phyloP scores from a whole-genome alignment of 2,329 filamentous ascomycete species.

The Zymoseptoria ardabiliae region DNA sequence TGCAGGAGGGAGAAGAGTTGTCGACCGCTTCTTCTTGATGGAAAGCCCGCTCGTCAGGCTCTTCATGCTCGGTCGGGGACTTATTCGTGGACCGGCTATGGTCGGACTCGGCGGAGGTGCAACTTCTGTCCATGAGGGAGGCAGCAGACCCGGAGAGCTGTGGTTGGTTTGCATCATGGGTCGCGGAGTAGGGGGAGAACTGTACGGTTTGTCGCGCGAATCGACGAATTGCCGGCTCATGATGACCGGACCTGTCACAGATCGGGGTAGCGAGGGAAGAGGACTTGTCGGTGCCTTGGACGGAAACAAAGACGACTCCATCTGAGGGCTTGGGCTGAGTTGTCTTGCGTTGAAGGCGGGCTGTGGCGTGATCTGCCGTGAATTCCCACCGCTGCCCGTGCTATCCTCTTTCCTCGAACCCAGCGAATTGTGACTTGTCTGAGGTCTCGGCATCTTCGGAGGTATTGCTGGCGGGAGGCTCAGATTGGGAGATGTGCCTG shows the following conservation, averaged over 20 bases:
- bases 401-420: background rate
- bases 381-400: background rate
- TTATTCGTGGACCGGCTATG: constrained; percentile 6
- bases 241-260: constrained; percentile 8
- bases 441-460: background rate
- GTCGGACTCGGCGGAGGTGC: constrained; percentile 5
- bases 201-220: constrained; percentile 27
- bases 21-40: background rate
- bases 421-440: background rate
- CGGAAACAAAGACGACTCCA: constrained; percentile 22
- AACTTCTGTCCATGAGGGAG: constrained; percentile 1
- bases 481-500: background rate
- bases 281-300: constrained; percentile 6
- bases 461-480: background rate
- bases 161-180: constrained; percentile 13
- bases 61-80: constrained; percentile 12
- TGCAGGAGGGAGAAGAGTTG: constrained; percentile 3
- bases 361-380: background rate
- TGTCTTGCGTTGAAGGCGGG: background rate
- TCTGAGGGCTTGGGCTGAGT: constrained; percentile 1
- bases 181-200: constrained; percentile 8
- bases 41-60: constrained; percentile 4
- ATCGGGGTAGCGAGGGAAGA: constrained; percentile 4
- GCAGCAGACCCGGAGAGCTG: constrained; percentile 18
- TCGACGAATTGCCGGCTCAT: constrained; percentile 27